Evolutionary conservation across 495 filamentous ascomycete genomes (phyloP).

Genomic region (Chaetomium cochliodes): DNA sequence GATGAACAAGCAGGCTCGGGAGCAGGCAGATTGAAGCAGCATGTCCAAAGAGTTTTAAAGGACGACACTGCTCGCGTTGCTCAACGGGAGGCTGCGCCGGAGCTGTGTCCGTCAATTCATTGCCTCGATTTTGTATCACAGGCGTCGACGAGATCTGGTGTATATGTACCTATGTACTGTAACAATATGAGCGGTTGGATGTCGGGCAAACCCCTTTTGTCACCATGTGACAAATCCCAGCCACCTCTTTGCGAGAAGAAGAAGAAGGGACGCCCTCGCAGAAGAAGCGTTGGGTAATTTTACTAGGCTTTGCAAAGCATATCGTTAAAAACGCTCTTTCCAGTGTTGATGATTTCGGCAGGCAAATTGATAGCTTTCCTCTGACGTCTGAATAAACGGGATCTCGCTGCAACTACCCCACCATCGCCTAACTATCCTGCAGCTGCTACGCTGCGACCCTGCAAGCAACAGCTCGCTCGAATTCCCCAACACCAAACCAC

Average conservation of each 20-base stretch:
- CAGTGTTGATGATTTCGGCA: background rate
- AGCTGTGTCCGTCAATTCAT: background rate
- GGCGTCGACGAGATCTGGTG: background rate
- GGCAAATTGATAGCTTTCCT: background rate
- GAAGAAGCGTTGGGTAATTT: background rate
- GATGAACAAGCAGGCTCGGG: conserved; percentile 31
- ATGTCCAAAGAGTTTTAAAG: background rate
- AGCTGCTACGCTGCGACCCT: background rate
- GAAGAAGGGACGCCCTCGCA: background rate
- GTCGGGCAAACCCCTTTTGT: background rate
- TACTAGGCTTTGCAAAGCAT: background rate
- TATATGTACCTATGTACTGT: conserved; percentile 21
- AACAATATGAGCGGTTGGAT: conserved; percentile 16
- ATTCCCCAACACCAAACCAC: background rate
- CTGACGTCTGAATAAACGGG: background rate
- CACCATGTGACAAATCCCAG: background rate
- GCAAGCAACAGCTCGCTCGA: background rate
- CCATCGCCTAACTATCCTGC: conserved; percentile 7
- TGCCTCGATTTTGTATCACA: background rate
- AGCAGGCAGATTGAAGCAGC: conserved; percentile 6
- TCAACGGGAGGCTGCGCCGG: background rate
- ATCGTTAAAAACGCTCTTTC: background rate
- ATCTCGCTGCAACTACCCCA: conserved; percentile 1
- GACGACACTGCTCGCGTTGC: background rate
- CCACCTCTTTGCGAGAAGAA: background rate